Evolutionary conservation across 768 basidiomycete genomes (phyloP), one percentile per base, ranked within the genome.

Genomic region (Cystofilobasidium bisporidii): DNA sequence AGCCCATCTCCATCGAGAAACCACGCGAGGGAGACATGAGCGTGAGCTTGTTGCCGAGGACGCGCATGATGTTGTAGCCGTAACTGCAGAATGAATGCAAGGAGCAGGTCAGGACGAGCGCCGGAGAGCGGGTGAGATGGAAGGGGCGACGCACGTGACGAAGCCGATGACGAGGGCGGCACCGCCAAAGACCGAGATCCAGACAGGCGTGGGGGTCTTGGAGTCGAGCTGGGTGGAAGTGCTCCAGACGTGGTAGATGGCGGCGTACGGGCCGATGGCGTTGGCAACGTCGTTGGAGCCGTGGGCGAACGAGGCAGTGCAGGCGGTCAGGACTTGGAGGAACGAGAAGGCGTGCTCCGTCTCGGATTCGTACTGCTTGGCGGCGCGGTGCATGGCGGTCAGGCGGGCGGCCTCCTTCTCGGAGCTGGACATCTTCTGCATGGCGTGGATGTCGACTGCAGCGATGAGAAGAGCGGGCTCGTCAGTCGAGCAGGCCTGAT

Each of bases 291-390:
- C 79, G 75, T 80, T 80, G 69, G 79, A 73, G 20, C 80, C 80
- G 72, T 80, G 80, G 5, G 79, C 80, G 71, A 80, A 80, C 3
- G 78, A 79, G 40, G 75, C 76, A n/a, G 76, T 79, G 70, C 78
- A 79, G 18, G 79, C 79, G 5, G 79, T 80, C 59, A 80, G 64
- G 63, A 78, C 75, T 64, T 80, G 80, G 32, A 80, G 72, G 74
- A 80, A 80, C 12, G 78, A 79, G 76, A 73, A 80, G 30, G 75
- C 63, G 71, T 79, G 78, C 71, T 80, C 80, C 64, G 76, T 76
- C 67, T 79, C 78, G 75, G 79, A 80, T 60, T 73, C 73, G 76
- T 79, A 79, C 63, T 78, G 76, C 50, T 71, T 71, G 45, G 78
- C 76, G 26, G 69, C 64, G 1, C 63, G 71, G 73, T 78, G 76